A percentile compares a stretch with the other conserved stretches of the same genome.
Conservation (phyloP, 768 basidiomycete genomes). For the Ephemerocybe angulata region DNA sequence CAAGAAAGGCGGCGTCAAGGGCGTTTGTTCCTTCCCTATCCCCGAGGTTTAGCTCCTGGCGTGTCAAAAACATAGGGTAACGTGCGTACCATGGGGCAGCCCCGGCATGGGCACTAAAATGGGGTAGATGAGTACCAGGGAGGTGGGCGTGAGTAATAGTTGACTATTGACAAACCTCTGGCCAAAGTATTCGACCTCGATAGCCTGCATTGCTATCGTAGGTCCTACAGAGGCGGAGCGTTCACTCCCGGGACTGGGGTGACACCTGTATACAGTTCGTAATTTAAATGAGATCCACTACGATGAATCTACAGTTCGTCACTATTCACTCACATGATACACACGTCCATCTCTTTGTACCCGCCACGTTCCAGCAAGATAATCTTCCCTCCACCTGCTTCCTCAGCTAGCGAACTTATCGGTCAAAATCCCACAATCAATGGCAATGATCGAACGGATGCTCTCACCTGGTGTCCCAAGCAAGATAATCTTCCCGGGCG, state of each 20-base stretch:
- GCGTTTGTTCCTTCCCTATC: slow-evolving; percentile 81
- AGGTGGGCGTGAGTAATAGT: not conserved
- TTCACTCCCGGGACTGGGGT: slow-evolving; percentile 57
- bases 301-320: not conserved
- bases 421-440: slow-evolving; percentile 5
- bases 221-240: slow-evolving; percentile 49
- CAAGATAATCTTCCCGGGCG: slow-evolving; percentile 66
- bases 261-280: slow-evolving; percentile 50
- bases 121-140: slow-evolving; percentile 6
- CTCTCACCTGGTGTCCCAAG: slow-evolving; percentile 70
- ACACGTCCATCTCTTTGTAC: slow-evolving; percentile 78
- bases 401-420: slow-evolving; percentile 54
- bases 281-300: not conserved
- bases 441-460: not conserved
- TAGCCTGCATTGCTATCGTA: slow-evolving; percentile 59
- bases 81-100: slow-evolving; percentile 62
- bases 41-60: not conserved
- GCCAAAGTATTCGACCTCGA: slow-evolving; percentile 71
- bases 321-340: slow-evolving; percentile 55
- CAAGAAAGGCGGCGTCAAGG: slow-evolving; percentile 82
- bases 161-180: slow-evolving; percentile 49
- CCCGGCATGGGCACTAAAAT: slow-evolving; percentile 69
- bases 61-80: not conserved
- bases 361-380: slow-evolving; percentile 70
- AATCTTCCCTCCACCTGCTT: slow-evolving; percentile 75